phyloP scores from a whole-genome alignment of 2,329 filamentous ascomycete species.

The Falciphora oryzae region DNA sequence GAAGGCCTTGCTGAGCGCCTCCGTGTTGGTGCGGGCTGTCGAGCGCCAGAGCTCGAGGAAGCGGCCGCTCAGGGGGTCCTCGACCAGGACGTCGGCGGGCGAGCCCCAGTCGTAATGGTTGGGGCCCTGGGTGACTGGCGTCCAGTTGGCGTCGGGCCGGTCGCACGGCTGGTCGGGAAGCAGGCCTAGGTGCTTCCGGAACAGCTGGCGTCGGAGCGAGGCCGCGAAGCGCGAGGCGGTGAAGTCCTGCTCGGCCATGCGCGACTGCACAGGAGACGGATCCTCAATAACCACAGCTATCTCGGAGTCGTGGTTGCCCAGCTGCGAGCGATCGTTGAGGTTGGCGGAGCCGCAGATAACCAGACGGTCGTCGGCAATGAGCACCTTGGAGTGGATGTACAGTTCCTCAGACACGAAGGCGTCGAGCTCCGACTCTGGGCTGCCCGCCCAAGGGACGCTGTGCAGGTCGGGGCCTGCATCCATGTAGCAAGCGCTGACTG shows the following conservation, averaged over 20 bases:
- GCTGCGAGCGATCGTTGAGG: slow-evolving; percentile 62
- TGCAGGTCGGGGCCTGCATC: slow-evolving; percentile 65
- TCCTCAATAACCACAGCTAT: slow-evolving; percentile 86
- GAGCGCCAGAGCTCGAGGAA: slow-evolving; percentile 68
- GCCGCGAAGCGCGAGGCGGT: slow-evolving; percentile 68
- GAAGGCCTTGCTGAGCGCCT: slow-evolving; percentile 76
- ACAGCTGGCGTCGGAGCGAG: slow-evolving; percentile 74
- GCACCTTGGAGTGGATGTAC: slow-evolving; percentile 61
- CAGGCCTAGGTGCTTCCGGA: slow-evolving; percentile 84
- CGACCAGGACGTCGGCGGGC: slow-evolving; percentile 60
- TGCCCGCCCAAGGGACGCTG: slow-evolving; percentile 48
- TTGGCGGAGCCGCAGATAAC: slow-evolving; percentile 71
- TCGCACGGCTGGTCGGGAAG: slow-evolving; percentile 67
- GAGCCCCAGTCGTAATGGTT: slow-evolving; percentile 73
- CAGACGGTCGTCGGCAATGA: slow-evolving; percentile 76
- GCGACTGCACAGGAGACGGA: slow-evolving; percentile 59
- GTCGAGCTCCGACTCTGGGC: slow-evolving; percentile 49
- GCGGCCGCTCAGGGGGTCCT: slow-evolving; percentile 63
- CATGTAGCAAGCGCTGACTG: slow-evolving; percentile 79
- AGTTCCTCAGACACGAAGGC: slow-evolving; percentile 59
- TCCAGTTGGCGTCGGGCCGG: slow-evolving; percentile 65
- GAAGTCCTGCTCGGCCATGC: slow-evolving; percentile 69
- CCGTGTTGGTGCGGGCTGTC: slow-evolving; percentile 72
- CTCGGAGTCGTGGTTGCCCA: slow-evolving; percentile 81
- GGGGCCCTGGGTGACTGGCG: slow-evolving; percentile 60